phyloP scores from a whole-genome alignment of 257 asterid species.

The Solanum tarapatanum region DNA sequence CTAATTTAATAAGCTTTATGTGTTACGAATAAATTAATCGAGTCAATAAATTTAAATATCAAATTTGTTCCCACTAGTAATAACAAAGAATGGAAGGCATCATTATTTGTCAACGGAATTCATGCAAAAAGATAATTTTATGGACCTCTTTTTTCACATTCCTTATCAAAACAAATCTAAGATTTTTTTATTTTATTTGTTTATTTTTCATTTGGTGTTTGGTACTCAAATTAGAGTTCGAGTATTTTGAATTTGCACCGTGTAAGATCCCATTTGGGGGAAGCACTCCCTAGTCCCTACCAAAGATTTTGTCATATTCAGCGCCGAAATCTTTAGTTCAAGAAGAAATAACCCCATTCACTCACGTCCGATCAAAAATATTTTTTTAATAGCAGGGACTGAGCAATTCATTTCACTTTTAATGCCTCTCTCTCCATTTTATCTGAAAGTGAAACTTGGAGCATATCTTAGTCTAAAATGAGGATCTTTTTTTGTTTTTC shows the following conservation, averaged over 20 bases:
- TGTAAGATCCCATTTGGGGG: neutral
- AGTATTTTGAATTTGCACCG: no score
- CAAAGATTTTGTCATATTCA: no score
- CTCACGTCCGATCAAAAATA: no score
- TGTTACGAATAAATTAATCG: neutral
- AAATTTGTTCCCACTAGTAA: neutral
- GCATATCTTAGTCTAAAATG: neutral
- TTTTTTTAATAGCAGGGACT: neutral
- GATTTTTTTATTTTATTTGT: neutral
- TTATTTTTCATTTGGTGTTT: no score
- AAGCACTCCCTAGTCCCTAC: neutral
- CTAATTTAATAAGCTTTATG: neutral
- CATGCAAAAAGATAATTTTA: neutral
- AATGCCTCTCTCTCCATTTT: neutral
- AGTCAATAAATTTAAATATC: neutral
- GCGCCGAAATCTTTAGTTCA: rapidly evolving
- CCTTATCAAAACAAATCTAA: neutral
- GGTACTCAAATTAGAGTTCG: no score
- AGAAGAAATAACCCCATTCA: rapidly evolving
- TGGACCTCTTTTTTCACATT: neutral
- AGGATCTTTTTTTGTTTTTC: neutral
- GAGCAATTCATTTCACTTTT: neutral
- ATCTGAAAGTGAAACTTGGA: neutral
- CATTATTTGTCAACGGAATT: neutral
- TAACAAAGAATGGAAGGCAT: neutral